Percentiles rank a stretch among this genome's conserved stretches.
phyloP scores from a whole-genome alignment of 2,329 filamentous ascomycete genomes.

The Trichoderma pleuroti region DNA sequence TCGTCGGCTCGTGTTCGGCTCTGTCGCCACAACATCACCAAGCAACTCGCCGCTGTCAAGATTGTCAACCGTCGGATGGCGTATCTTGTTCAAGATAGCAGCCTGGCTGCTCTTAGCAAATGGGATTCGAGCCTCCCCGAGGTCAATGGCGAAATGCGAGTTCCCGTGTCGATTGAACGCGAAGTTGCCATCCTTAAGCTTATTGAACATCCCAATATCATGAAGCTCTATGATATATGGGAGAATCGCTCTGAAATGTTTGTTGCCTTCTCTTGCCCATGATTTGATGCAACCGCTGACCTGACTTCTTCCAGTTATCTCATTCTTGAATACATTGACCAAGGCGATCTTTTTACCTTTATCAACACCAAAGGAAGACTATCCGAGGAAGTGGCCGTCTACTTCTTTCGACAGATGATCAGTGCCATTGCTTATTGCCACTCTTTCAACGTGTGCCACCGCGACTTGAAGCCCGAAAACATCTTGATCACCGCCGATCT shows the following conservation, averaged over 20 bases:
- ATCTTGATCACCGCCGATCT: constrained; percentile 76
- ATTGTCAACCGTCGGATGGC: constrained; percentile 85
- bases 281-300: not conserved
- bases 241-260: constrained; percentile 94
- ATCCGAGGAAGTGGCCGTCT: constrained; percentile 74
- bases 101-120: constrained; percentile 76
- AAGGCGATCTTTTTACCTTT: constrained; percentile 78
- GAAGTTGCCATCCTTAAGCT: constrained; percentile 97
- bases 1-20: constrained; percentile 84
- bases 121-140: constrained; percentile 59
- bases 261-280: constrained; percentile 33
- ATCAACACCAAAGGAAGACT: constrained; percentile 73
- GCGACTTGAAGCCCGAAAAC: constrained; percentile 95
- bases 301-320: constrained; percentile 62
- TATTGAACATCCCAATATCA: constrained; percentile 91
- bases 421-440: constrained; percentile 91
- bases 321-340: constrained; percentile 85
- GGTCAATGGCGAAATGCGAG: constrained; percentile 61
- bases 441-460: constrained; percentile 90
- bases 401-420: constrained; percentile 89
- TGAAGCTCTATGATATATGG: constrained; percentile 94
- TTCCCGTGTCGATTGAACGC: constrained; percentile 85
- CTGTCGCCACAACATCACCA: constrained; percentile 74
- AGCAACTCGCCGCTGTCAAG: constrained; percentile 86
- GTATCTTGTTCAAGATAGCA: constrained; percentile 77